Evolutionary conservation across 306 rosid genomes (phyloP).

Genomic region (Acacia confusa): DNA sequence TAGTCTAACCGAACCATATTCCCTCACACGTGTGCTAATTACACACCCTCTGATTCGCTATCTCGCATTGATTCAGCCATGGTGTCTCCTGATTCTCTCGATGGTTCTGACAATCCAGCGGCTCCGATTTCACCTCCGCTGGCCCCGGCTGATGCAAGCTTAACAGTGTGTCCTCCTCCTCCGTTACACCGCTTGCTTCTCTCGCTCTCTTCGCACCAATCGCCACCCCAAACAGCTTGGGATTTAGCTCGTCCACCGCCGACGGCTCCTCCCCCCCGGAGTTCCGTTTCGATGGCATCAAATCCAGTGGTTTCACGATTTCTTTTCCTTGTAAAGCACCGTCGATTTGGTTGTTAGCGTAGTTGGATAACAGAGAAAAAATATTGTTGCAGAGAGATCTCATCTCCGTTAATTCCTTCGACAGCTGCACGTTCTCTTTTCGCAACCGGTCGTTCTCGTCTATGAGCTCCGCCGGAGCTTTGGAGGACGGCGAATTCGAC

Average conservation of each 20-base stretch:
- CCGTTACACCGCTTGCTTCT: conserved; percentile 32
- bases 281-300: conserved; percentile 40
- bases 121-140: conserved; percentile 59
- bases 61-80: conserved; percentile 61
- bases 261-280: conserved; percentile 11
- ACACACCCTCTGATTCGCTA: conserved; percentile 56
- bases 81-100: conserved; percentile 41
- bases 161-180: conserved; percentile 51
- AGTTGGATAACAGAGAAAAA: conserved; percentile 55
- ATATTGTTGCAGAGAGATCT: conserved; percentile 63
- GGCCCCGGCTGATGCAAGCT: conserved; percentile 49
- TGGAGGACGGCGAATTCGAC: conserved; percentile 43
- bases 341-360: conserved; percentile 31
- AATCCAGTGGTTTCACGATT: conserved; percentile 37
- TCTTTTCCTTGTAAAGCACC: conserved; percentile 21
- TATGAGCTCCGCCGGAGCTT: conserved; percentile 46
- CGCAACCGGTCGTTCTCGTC: conserved; percentile 67
- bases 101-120: conserved; percentile 46
- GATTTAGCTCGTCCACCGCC: conserved; percentile 35
- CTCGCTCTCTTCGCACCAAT: conserved; percentile 68
- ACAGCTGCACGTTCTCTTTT: conserved; percentile 55
- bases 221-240: conserved; percentile 71
- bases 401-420: conserved; percentile 52
- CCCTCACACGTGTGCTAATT: conserved; percentile 35
- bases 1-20: conserved; percentile 21